Evolutionary conservation across 805 yeast genomes (phyloP).

Genomic region (Candida mattraensis): DNA sequence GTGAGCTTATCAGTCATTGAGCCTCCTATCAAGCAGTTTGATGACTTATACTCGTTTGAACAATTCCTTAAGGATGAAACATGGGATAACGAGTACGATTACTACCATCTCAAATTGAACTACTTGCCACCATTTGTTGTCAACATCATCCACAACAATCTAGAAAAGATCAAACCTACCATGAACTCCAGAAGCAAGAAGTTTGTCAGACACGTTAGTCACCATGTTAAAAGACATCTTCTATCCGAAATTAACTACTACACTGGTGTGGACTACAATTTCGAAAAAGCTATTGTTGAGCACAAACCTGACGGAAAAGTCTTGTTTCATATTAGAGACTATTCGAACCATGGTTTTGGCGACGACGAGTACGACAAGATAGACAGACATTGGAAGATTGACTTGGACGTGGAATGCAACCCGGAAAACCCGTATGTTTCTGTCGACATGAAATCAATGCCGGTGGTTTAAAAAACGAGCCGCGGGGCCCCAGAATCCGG

Average conservation of each 20-base stretch:
- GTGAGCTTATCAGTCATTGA: conserved; percentile 14
- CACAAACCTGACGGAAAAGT: conserved; percentile 46
- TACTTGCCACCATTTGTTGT: conserved; percentile 53
- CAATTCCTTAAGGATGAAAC: conserved; percentile 59
- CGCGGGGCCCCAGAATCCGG: no score
- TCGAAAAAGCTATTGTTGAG: conserved; percentile 45
- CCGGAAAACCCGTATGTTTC: conserved; percentile 65
- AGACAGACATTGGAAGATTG: conserved; percentile 60
- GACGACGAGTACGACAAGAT: conserved; percentile 34
- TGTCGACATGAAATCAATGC: conserved; percentile 61
- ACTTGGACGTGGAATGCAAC: conserved; percentile 61
- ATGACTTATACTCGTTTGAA: conserved; percentile 60
- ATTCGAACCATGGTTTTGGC: conserved; percentile 50
- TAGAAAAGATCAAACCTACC: conserved; percentile 67
- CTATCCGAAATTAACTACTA: conserved; percentile 58
- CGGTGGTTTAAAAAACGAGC: no score
- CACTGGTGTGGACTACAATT: conserved; percentile 45
- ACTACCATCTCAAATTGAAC: conserved; percentile 20
- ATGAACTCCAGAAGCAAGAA: conserved; percentile 67
- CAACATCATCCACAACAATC: conserved; percentile 61
- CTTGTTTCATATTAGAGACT: conserved; percentile 60
- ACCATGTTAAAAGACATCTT: conserved; percentile 67
- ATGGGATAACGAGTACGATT: conserved; percentile 28
- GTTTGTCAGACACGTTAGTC: conserved; percentile 68
- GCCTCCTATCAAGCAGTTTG: conserved; percentile 42